Evolutionary conservation across 2,329 filamentous ascomycete genomes (phyloP).

Genomic region (Pseudocercospora eumusae): DNA sequence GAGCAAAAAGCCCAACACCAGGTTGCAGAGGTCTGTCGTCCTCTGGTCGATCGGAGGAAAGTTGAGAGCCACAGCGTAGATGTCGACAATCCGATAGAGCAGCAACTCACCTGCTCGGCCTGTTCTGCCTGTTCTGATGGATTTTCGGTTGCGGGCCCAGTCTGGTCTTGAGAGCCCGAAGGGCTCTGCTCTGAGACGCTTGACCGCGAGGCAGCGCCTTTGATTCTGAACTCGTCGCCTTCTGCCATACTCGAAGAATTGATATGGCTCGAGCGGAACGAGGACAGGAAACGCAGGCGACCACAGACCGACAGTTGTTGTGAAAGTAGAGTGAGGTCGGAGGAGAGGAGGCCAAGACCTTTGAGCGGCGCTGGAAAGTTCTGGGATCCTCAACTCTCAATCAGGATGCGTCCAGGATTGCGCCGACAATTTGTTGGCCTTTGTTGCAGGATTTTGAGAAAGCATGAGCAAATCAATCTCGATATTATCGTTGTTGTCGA

Average conservation of each 20-base stretch:
- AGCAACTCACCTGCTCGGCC: constrained; percentile 29
- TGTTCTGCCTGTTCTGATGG: constrained; percentile 18
- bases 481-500: background rate
- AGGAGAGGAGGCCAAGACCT: constrained; percentile 11
- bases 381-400: constrained; percentile 7
- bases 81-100: constrained; percentile 11
- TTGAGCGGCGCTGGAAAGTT: constrained; percentile 4
- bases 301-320: background rate
- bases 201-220: constrained; percentile 26
- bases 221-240: constrained; percentile 29
- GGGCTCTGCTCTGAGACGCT: constrained; percentile 13
- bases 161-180: constrained; percentile 19
- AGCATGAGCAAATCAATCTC: background rate
- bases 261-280: background rate
- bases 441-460: background rate
- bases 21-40: background rate
- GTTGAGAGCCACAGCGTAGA: background rate
- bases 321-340: constrained; percentile 18
- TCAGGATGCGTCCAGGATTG: constrained; percentile 1
- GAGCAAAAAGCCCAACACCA: background rate
- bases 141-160: constrained; percentile 16
- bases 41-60: background rate
- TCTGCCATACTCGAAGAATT: constrained; percentile 31
- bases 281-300: background rate
- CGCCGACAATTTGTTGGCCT: background rate